Percentiles rank a stretch among this genome's conserved stretches.
These are phyloP conservation scores for Crithidia sp. DNA, from an alignment of 208 protist genomes.

Conservation along the genomic window DNA sequence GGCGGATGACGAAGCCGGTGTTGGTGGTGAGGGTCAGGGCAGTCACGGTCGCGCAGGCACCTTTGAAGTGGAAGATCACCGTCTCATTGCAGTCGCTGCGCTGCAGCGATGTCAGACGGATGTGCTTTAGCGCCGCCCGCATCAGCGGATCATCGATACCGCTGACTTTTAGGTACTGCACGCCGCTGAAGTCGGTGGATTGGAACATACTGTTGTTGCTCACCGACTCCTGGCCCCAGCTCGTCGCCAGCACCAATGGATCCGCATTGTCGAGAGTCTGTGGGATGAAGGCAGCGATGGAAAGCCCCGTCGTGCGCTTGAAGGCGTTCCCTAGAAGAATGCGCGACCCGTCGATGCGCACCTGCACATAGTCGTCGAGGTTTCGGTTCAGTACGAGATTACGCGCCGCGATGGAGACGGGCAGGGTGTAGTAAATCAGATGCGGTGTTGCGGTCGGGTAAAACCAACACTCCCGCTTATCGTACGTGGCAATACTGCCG, in stretches of 20 bases:
- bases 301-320: background rate
- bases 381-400: too few relatives aligned
- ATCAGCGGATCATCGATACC: conserved; percentile 32
- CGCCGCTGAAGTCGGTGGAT: background rate
- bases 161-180: conserved; percentile 9
- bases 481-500: too few relatives aligned
- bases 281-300: conserved; percentile 1
- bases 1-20: background rate
- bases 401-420: too few relatives aligned
- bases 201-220: background rate
- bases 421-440: too few relatives aligned
- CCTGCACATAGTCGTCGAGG: background rate
- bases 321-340: background rate
- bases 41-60: background rate
- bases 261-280: conserved; percentile 2
- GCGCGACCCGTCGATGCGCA: conserved; percentile 3
- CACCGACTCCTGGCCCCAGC: conserved; percentile 18
- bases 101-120: conserved; percentile 12
- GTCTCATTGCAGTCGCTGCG: background rate
- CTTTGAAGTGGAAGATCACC: background rate
- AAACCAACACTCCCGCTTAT: too few relatives aligned
- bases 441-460: too few relatives aligned
- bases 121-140: conserved; percentile 19
- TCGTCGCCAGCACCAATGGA: conserved; percentile 22
- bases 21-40: background rate